A percentile compares a stretch with the other conserved stretches of the same genome.
Conservation (phyloP, 1,284 basidiomycete genomes). For the Microbotryum scabiosae region DNA sequence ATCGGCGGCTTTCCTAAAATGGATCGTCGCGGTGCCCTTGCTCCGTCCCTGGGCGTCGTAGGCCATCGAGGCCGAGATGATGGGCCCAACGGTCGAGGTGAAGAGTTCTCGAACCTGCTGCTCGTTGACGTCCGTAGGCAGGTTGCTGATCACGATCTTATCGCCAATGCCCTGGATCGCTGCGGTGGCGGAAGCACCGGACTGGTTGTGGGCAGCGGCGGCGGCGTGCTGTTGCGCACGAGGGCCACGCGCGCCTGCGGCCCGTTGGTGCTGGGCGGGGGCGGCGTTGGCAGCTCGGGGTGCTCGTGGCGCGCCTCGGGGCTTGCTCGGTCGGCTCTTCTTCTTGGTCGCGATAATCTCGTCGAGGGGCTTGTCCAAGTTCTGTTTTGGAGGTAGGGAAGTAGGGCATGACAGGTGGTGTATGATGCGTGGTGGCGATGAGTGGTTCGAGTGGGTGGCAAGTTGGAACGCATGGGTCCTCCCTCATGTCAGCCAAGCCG, state of each 20-base stretch:
- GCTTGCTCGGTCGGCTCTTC: constrained; percentile 17
- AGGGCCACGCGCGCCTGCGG: constrained; percentile 11
- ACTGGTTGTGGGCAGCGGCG: constrained; percentile 39
- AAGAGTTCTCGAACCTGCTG: constrained; percentile 91
- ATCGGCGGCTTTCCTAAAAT: constrained; percentile 79
- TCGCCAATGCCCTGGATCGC: constrained; percentile 38
- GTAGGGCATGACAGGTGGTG: too few species aligned
- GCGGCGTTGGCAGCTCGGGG: constrained; percentile 33
- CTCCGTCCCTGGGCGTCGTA: constrained; percentile 79
- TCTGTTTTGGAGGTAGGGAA: not conserved
- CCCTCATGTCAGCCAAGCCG: too few species aligned
- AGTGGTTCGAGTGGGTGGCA: too few species aligned
- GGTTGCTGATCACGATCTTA: constrained; percentile 95
- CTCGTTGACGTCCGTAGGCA: constrained; percentile 92
- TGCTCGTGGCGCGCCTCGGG: constrained; percentile 6
- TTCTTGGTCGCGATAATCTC: constrained; percentile 50
- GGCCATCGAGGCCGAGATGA: constrained; percentile 71
- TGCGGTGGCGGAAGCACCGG: constrained; percentile 36
- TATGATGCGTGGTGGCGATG: too few species aligned
- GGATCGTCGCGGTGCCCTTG: constrained; percentile 79
- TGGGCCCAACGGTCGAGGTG: constrained; percentile 77
- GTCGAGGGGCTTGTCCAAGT: constrained; percentile 74
- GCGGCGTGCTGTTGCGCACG: constrained; percentile 35
- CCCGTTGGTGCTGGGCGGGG: constrained; percentile 10
- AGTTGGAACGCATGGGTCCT: too few species aligned